Evolutionary conservation across 345 rosid species (phyloP), one percentile per base, ranked within the genome.

Genomic region (Hibiscus trionum): DNA sequence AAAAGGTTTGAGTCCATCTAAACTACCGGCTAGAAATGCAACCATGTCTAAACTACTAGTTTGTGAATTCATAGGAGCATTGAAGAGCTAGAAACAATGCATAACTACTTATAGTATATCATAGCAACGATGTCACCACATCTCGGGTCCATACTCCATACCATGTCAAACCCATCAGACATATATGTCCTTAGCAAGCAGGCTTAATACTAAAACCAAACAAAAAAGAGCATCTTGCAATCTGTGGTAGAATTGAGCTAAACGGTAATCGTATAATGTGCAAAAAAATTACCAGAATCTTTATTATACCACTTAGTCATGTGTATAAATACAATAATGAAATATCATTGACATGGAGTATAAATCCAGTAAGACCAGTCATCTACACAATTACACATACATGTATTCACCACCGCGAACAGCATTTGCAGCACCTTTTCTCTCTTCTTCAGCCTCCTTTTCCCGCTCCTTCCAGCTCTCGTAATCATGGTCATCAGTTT

Each of bases 391-490:
- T 44, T 44, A 44, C 47, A 94, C 86, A 66, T 92, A 92, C 93
- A 95, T 88, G 83, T 78, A 92, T 85, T 95, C 99, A 61, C 96
- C 97, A 29, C 91, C 97, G 3, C 91, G 91, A 61, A 94, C 73
- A 73, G 98, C 96, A 83, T 95, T 92, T 59, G 86, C 97, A 69
- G 97, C 97, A 11, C 97, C 97, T 83, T 85, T 91, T 69, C 96
- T 73, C 82, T 89, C 99, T 82, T 91, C 97, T 79, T 89, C 90
- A 0, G 93, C 97, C 80, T 89, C 96, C 80, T 85, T 90, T 84
- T 91, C 96, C 62, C 81, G 77, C 82, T 91, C 96, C 84, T 94
- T 95, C 98, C 98, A 86, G 82, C 80, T 90, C 83, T 95, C 99
- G 16, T 95, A 95, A 12, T 81, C 85, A 78, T 89, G 91, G 79